Evolutionary conservation across 441 rosid genomes (phyloP).

Genomic region (Aquilaria agallochum): DNA sequence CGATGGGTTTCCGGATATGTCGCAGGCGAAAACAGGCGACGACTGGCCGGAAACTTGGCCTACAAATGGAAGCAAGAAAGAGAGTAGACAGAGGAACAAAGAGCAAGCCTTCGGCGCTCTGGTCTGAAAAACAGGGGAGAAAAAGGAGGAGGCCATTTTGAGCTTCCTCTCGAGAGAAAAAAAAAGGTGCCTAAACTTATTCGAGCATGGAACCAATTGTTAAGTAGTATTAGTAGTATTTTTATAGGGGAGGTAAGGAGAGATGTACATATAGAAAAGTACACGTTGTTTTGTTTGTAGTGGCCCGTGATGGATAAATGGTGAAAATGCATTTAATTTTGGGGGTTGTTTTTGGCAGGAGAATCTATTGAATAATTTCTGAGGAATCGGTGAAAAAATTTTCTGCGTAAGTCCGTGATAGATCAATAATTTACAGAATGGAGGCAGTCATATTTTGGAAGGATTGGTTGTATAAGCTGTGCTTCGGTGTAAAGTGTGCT

Average conservation of each 20-base stretch:
- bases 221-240: background rate
- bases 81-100: constrained; percentile 26
- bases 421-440: background rate
- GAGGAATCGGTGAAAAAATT: background rate
- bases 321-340: constrained; percentile 4
- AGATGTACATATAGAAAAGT: background rate
- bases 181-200: background rate
- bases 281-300: constrained; percentile 41
- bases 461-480: no score
- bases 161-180: background rate
- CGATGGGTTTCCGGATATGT: constrained; percentile 39
- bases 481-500: no score
- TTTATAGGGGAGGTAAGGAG: background rate
- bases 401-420: constrained; percentile 9
- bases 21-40: constrained; percentile 73
- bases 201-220: background rate
- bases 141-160: constrained; percentile 37
- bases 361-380: constrained; percentile 5
- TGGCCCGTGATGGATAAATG: constrained; percentile 40
- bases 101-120: constrained; percentile 39
- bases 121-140: constrained; percentile 21
- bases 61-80: constrained; percentile 7
- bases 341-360: constrained; percentile 1
- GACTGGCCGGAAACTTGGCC: constrained; percentile 36
- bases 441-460: background rate